A percentile compares a stretch with the other conserved stretches of the same genome.
These are phyloP conservation scores for Zygoascus ofunaensis DNA, from an alignment of 805 yeast species.

Conservation along the genomic window DNA sequence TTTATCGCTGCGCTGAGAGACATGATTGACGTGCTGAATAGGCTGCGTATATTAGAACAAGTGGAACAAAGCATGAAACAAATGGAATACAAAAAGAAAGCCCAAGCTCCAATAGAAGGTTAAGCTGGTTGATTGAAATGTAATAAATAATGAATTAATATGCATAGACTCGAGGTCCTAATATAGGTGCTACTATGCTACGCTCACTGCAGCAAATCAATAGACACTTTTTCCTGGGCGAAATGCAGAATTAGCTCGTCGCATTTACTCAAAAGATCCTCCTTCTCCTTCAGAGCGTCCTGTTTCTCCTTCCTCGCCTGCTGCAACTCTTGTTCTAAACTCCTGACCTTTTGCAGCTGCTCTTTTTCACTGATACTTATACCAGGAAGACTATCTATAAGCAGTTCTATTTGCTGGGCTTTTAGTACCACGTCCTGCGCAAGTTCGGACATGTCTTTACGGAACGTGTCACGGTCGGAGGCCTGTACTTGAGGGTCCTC, in stretches of 20 bases:
- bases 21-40: constrained; percentile 10
- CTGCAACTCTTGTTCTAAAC: constrained; percentile 52
- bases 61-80: constrained; percentile 5
- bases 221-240: constrained; percentile 38
- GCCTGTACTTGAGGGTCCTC: constrained; percentile 43
- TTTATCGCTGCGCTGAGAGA: constrained; percentile 30
- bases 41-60: constrained; percentile 3
- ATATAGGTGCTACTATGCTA: background rate
- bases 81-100: background rate
- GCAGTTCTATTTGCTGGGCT: constrained; percentile 73
- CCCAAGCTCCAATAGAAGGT: background rate
- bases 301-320: constrained; percentile 51
- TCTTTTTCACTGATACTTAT: constrained; percentile 73
- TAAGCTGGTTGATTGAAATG: background rate
- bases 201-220: constrained; percentile 15
- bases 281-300: constrained; percentile 53
- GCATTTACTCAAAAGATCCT: constrained; percentile 49
- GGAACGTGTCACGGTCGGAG: constrained; percentile 20
- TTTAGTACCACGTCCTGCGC: constrained; percentile 78
- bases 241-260: constrained; percentile 56
- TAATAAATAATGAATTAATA: background rate
- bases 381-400: constrained; percentile 87
- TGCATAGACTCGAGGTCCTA: background rate
- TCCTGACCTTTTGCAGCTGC: constrained; percentile 57
- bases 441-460: constrained; percentile 50